Evolutionary conservation across 1,139 yeast genomes (phyloP), one percentile per base, ranked within the genome.

Genomic region (Arxiozyma telluris): DNA sequence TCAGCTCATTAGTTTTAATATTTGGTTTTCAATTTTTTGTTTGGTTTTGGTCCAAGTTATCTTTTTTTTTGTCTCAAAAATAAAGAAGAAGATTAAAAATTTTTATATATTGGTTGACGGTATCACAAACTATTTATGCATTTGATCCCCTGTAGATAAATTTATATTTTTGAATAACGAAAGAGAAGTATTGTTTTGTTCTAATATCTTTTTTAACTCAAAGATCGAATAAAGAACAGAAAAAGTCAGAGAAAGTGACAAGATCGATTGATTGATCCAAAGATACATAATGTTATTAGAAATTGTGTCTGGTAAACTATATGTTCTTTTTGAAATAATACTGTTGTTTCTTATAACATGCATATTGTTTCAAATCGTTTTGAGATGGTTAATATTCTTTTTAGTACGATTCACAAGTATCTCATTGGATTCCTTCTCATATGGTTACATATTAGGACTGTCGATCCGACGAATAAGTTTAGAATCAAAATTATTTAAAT

Each of bases 401-500:
- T 21, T 46, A 22, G 42, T 46, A 15, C 49, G 42, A 22, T 41
- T 30, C 15, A 39, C 52, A 44, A 44, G 43, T 12, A 41, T 47
- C 23, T 48, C 53, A 3, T 21, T 51, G 8, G 46, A 51, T 8
- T 30, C 20, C 15, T 47, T 47, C 44, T 58, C 61, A 15, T 57
- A 57, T 41, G 58, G 60, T 15, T 51, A 51, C 17, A 44, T 62
- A 8, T 53, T 61, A n/a, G 63, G 64, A 5, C 53, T 57, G n/a
- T 58, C 62, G 11, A 53, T 62, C 22, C 55, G 58, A 46, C 41
- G 50, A 12, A 45, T 56, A 15, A 27, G 39, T 6, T 30, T 56
- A 21, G 23, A 50, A 18, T 50, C 61, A 11, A 44, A 57, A 17
- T 51, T 51, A 2, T 55, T 59, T 25, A 47, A 53, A n/a, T 20